Evolutionary conservation across 306 rosid species (phyloP), one percentile per base, ranked within the genome.

Genomic region (Cicer pinnatifidum): DNA sequence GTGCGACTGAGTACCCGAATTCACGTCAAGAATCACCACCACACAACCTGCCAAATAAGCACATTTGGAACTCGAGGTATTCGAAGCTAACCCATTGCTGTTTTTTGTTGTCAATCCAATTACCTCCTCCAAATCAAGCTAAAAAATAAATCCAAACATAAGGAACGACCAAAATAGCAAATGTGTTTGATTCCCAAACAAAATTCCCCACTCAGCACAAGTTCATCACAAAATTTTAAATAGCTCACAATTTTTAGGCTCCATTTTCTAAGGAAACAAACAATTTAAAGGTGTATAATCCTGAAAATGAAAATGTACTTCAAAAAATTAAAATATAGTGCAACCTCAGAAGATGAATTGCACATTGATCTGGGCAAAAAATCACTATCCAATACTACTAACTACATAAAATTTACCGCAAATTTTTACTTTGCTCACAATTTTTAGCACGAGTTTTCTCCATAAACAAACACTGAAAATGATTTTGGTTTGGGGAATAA

Each of bases 41-140:
- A 91, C 97, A 40, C 86, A 85, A 60, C 91, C 90, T 6, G 88
- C 93, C 77, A 86, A 72, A 81, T 85, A 88, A 65, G 85, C 93
- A 73, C 87, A 82, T 62, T 69, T 85, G 56, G 80, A 58, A 16
- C 85, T 80, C 28, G 78, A 74, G 35, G 52, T 60, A 56, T 73
- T 83, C 0, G 91, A 90, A 71, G 91, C 86, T 77, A 90, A 72
- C 68, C 93, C 91, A 64, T 88, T 88, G 67, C 82, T 56, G 17
- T 82, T 81, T 80, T 84, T 83, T 7, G 89, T 78, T 13, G 96
- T 88, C 77, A 89, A 50, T 15, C 93, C 93, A 70, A 88, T 86
- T 8, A 90, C 78, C 86, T 90, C 93, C 68, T 80, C 86, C 90
- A 90, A 79, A 74, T 82, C 82, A 65, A 90, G 82, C 97, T 85